Base-by-base conservation (phyloP, 768 basidiomycete genomes). In the Auriscalpium orientale region DNA sequence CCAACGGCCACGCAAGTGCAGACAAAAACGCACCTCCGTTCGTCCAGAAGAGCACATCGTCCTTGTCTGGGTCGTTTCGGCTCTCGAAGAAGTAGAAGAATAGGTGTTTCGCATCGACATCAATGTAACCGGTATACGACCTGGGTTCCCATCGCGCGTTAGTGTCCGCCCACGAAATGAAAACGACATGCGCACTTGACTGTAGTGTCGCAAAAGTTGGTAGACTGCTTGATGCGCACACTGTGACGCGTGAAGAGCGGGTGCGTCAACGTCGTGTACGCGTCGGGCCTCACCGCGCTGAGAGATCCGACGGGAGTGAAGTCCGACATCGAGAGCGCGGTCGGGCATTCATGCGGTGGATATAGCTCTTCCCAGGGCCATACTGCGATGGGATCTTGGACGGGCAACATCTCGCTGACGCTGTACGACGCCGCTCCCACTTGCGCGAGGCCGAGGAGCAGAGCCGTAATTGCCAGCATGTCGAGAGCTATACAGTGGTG, bases 51-150 rank as follows among this genome's bases (percentile, higher is more conserved):
- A 69, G 61, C 13, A 70, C 66, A 55, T 69, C 65, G 45, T 68
- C 68, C 37, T 49, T 66, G 33, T 63, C 62, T 0, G 71, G 71
- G 44, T 70, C 57, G 33, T 61, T 64, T 46, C 78, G 60, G 37
- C 71, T 73, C 62, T 79, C 77, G 61, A 79, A 79, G 66, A 79
- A 80, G 67, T 86, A 86, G 71, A 88, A 87, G 68, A 84, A 84
- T 45, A 85, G 54, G 58, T 84, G 84, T 54, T 82, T 78, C 18
- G 82, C 81, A 64, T 81, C 72, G 48, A 84, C 74, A 56, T 86
- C 84, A 52, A 87, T 83, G 61, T 86, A 86, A 10, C 85, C 85
- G 0, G 83, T 84, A 64, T 82, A 87, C 1, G 77, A 70, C 18
- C 81, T 84, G 40, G 12, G 40, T 43, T 12, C 12, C 12, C 12